Percentiles rank a stretch among this genome's conserved stretches.
These are phyloP conservation scores for Rhynchospora breviuscula DNA, from an alignment of 176 grass and related monocot species.

Conservation along the genomic window DNA sequence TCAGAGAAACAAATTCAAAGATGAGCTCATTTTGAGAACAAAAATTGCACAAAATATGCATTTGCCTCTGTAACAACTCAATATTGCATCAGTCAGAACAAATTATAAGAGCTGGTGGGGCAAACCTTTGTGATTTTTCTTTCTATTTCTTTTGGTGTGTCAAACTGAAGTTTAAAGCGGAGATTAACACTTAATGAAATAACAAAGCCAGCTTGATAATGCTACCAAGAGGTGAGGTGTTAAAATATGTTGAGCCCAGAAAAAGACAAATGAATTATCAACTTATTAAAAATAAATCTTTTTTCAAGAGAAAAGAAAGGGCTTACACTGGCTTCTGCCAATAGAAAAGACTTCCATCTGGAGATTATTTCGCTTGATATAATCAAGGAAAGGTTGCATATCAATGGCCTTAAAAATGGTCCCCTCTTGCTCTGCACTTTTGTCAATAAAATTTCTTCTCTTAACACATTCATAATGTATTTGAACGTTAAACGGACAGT, in stretches of 20 bases:
- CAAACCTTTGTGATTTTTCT: not conserved
- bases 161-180: not conserved
- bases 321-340: conserved; percentile 66
- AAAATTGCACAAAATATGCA: not conserved
- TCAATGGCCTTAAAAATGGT: conserved; percentile 54
- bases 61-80: not conserved
- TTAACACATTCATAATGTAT: not conserved
- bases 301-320: not conserved
- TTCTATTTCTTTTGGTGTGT: not conserved
- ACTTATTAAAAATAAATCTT: not conserved
- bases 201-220: not conserved
- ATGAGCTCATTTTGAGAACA: conserved; percentile 4
- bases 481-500: not conserved
- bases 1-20: conserved; percentile 18
- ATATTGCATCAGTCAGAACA: not conserved
- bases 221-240: not conserved
- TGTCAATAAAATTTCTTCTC: not conserved
- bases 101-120: not conserved
- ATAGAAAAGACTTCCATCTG: conserved; percentile 80
- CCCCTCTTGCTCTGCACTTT: conserved; percentile 90
- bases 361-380: conserved; percentile 59
- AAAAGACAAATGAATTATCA: not conserved
- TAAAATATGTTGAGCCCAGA: not conserved
- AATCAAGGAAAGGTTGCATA: conserved; percentile 66
- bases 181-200: not conserved